Evolutionary conservation across 2,329 filamentous ascomycete genomes (phyloP).

Genomic region (Pseudocercospora musae): DNA sequence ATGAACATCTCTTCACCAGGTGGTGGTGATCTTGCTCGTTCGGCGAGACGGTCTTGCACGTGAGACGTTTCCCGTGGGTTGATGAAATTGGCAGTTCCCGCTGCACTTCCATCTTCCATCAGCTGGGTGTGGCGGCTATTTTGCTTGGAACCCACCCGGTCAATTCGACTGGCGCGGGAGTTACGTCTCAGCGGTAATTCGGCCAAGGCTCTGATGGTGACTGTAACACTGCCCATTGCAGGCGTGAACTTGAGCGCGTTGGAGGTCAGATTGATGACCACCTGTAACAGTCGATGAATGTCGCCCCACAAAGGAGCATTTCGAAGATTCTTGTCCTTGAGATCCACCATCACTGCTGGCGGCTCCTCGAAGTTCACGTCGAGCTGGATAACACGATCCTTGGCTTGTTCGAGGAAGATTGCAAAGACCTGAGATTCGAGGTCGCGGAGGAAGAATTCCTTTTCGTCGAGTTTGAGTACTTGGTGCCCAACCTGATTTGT

Average conservation of each 20-base stretch:
- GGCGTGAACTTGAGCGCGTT: constrained; percentile 92
- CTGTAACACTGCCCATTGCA: constrained; percentile 66
- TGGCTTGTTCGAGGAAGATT: constrained; percentile 86
- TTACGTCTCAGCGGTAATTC: constrained; percentile 40
- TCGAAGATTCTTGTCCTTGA: constrained; percentile 55
- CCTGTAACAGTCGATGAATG: constrained; percentile 82
- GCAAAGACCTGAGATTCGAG: constrained; percentile 76
- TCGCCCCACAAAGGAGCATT: constrained; percentile 89
- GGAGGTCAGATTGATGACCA: constrained; percentile 87
- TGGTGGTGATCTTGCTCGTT: constrained; percentile 33
- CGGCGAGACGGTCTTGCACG: constrained; percentile 9
- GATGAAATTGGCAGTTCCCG: constrained; percentile 20
- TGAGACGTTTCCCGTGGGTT: constrained; percentile 13
- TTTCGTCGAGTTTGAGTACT: constrained; percentile 69
- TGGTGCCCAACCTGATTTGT: constrained; percentile 92
- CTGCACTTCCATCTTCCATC: not conserved
- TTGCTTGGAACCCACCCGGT: not conserved
- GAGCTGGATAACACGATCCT: constrained; percentile 74
- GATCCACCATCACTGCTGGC: constrained; percentile 3
- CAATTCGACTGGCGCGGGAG: constrained; percentile 5
- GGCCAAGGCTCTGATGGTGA: constrained; percentile 71
- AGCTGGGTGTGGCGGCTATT: not conserved
- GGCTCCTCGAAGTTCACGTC: constrained; percentile 63
- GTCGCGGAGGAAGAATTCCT: constrained; percentile 78
- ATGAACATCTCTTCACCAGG: constrained; percentile 69